Conservation (phyloP, 2,329 filamentous ascomycete genomes). For the Fusarium setosum region DNA sequence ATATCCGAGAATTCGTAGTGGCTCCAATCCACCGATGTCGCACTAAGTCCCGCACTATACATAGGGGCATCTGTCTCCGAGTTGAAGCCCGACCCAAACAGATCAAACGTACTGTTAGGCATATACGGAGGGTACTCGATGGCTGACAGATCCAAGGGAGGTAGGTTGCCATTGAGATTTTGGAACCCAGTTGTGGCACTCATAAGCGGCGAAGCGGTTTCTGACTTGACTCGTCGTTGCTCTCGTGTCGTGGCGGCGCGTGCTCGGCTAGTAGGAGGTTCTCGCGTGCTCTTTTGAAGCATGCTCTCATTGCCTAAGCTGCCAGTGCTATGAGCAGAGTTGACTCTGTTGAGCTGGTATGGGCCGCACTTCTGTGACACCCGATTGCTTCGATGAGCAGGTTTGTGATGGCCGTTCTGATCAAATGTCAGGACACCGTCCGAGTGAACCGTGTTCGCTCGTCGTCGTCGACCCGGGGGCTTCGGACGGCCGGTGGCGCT, state of each 20-base stretch:
- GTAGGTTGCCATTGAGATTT: slow-evolving; percentile 64
- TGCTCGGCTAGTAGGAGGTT: slow-evolving; percentile 50
- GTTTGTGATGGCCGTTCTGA: slow-evolving; percentile 73
- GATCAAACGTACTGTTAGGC: slow-evolving; percentile 60
- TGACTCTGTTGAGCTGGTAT: slow-evolving; percentile 69
- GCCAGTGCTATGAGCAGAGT: slow-evolving; percentile 66
- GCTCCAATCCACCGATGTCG: slow-evolving; percentile 61
- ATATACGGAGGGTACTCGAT: slow-evolving; percentile 64
- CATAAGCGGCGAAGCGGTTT: slow-evolving; percentile 69
- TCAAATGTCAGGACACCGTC: slow-evolving; percentile 70
- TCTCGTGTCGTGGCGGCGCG: slow-evolving; percentile 54
- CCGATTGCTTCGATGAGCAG: slow-evolving; percentile 69
- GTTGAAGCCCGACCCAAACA: slow-evolving; percentile 60
- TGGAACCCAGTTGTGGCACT: slow-evolving; percentile 61
- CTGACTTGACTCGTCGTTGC: slow-evolving; percentile 68
- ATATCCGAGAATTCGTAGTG: slow-evolving; percentile 60
- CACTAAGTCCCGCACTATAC: slow-evolving; percentile 71
- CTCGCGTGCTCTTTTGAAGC: slow-evolving; percentile 52
- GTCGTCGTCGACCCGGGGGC: slow-evolving; percentile 59
- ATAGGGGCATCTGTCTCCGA: slow-evolving; percentile 67
- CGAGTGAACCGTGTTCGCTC: slow-evolving; percentile 72
- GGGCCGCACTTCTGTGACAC: slow-evolving; percentile 71
- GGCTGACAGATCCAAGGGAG: slow-evolving; percentile 68
- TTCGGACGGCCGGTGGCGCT: slow-evolving; percentile 52
- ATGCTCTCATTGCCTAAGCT: slow-evolving; percentile 58